Percentiles rank a stretch among this genome's conserved stretches.
Conservation (phyloP, 345 rosid species). For the Sisymbrium altissimum region DNA sequence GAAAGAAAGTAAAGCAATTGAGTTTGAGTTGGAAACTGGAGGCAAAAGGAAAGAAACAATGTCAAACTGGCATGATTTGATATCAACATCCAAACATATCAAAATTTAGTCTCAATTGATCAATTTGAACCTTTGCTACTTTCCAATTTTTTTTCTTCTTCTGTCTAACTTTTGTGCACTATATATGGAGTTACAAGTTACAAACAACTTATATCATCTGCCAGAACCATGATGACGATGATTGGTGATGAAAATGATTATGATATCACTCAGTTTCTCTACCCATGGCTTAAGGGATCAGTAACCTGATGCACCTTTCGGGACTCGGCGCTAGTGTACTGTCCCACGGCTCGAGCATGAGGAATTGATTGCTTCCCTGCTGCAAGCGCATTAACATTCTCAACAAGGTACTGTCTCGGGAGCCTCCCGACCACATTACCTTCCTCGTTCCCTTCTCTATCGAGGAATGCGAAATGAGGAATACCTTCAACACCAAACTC, state of each 20-base stretch:
- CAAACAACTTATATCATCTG: slow-evolving; percentile 6
- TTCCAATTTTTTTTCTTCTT: not conserved
- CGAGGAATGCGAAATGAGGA: slow-evolving; percentile 89
- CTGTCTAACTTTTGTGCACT: slow-evolving; percentile 19
- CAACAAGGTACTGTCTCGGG: slow-evolving; percentile 69
- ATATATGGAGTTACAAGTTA: not conserved
- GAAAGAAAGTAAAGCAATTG: not conserved
- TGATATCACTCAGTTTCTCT: slow-evolving; percentile 31
- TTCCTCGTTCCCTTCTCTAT: slow-evolving; percentile 82
- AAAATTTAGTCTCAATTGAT: not conserved
- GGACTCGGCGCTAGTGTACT: slow-evolving; percentile 67
- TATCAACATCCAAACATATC: not conserved
- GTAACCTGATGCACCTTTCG: slow-evolving; percentile 67
- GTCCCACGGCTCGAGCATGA: slow-evolving; percentile 84
- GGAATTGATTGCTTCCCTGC: slow-evolving; percentile 68
- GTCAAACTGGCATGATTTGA: no score
- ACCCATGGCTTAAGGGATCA: slow-evolving; percentile 93
- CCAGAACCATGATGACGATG: not conserved
- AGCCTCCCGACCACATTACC: slow-evolving; percentile 92
- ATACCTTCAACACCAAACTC: slow-evolving; percentile 99
- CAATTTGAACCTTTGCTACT: not conserved
- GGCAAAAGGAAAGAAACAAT: no score
- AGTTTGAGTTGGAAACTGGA: no score
- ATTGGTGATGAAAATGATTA: not conserved
- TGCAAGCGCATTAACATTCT: slow-evolving; percentile 83